These are phyloP conservation scores for Serendipita sp. DNA, from an alignment of 768 basidiomycete genomes.

Conservation along the genomic window DNA sequence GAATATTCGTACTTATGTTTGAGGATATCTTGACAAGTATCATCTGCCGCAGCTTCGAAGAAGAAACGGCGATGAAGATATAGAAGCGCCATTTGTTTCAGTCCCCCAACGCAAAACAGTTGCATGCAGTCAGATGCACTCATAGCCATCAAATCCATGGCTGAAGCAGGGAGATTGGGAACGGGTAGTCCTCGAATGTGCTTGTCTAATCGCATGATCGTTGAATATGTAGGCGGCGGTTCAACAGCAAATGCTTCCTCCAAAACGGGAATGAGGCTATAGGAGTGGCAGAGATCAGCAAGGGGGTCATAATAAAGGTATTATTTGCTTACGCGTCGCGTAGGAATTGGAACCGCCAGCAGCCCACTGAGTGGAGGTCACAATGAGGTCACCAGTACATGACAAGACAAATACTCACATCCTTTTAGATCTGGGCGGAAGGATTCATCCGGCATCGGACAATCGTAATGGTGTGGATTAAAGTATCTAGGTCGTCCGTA, in stretches of 20 bases:
- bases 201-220: not conserved
- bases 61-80: constrained; percentile 4
- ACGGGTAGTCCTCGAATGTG: not conserved
- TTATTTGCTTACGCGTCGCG: not conserved
- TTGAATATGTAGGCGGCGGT: not conserved
- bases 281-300: not conserved
- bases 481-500: not conserved
- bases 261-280: not conserved
- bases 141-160: not conserved
- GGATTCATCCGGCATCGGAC: not conserved
- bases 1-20: not conserved
- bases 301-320: not conserved
- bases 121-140: not conserved
- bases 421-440: not conserved
- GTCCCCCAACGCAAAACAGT: not conserved
- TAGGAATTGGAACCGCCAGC: not conserved
- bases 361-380: not conserved
- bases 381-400: not conserved
- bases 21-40: not conserved
- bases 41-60: not conserved
- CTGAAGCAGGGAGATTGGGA: not conserved
- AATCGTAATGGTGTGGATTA: not conserved
- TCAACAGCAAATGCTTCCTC: not conserved
- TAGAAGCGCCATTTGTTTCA: not conserved
- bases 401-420: not conserved